phyloP scores from a whole-genome alignment of 768 basidiomycete genomes.

The Melanogaster broomeanus region DNA sequence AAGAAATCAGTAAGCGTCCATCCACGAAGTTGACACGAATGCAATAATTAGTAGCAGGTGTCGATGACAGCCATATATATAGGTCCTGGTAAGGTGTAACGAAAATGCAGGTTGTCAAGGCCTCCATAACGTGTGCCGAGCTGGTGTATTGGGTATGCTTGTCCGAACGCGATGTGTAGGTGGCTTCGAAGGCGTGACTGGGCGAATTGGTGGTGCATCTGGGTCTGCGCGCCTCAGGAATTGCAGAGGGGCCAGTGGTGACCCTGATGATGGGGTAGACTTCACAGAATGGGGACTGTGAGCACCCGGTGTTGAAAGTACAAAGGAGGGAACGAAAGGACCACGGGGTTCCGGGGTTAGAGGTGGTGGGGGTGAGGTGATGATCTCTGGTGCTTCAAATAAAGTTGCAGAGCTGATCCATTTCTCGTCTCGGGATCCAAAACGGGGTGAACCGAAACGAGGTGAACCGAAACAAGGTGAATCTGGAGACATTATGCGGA shows the following conservation, averaged over 20 bases:
- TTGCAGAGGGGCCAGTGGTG: slow-evolving; percentile 78
- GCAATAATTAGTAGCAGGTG: slow-evolving; percentile 27
- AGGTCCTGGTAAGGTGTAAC: slow-evolving; percentile 17
- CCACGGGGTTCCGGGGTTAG: slow-evolving; percentile 68
- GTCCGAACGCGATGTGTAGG: slow-evolving; percentile 45
- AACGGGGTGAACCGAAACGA: slow-evolving; percentile 40
- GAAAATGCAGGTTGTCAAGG: slow-evolving; percentile 44
- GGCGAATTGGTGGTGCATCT: slow-evolving; percentile 51
- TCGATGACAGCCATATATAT: slow-evolving; percentile 10
- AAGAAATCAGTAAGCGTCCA: slow-evolving; percentile 26
- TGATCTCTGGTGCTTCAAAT: slow-evolving; percentile 52
- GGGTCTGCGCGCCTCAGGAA: slow-evolving; percentile 80
- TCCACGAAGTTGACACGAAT: slow-evolving; percentile 31
- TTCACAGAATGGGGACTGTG: slow-evolving; percentile 46
- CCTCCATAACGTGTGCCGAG: slow-evolving; percentile 63
- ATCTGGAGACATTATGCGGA: slow-evolving; percentile 66
- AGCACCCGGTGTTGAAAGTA: slow-evolving; percentile 51
- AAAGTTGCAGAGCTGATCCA: slow-evolving; percentile 85
- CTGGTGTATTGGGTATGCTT: slow-evolving; percentile 44
- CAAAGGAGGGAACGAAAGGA: slow-evolving; percentile 64
- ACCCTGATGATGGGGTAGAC: slow-evolving; percentile 63
- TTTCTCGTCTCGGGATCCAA: slow-evolving; percentile 59
- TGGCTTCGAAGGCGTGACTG: slow-evolving; percentile 68
- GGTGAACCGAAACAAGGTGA: slow-evolving; percentile 57
- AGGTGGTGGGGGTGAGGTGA: slow-evolving; percentile 42